Evolutionary conservation across 805 yeast species (phyloP).

Genomic region (Lachancea fermentati): DNA sequence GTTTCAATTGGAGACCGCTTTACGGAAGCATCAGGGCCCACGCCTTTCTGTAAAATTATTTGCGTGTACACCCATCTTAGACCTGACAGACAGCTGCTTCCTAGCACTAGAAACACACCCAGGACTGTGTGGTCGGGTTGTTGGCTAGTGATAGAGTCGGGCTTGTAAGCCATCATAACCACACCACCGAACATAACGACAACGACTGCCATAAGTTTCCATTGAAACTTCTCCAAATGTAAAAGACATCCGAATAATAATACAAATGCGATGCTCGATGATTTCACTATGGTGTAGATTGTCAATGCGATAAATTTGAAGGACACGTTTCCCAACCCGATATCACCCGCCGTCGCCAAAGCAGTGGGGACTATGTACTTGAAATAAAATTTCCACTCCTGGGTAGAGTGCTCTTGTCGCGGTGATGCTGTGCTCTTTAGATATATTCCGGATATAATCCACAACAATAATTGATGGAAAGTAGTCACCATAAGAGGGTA

Average conservation of each 20-base stretch:
- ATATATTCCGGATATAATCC: slow-evolving; percentile 45
- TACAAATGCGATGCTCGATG: slow-evolving; percentile 84
- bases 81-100: slow-evolving; percentile 80
- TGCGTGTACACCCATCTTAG: slow-evolving; percentile 95
- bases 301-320: slow-evolving; percentile 73
- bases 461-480: slow-evolving; percentile 70
- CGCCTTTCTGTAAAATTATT: slow-evolving; percentile 56
- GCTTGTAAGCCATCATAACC: slow-evolving; percentile 72
- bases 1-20: slow-evolving; percentile 68
- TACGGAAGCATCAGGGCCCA: slow-evolving; percentile 8
- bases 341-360: slow-evolving; percentile 84
- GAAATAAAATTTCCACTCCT: slow-evolving; percentile 37
- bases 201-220: slow-evolving; percentile 65
- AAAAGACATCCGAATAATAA: slow-evolving; percentile 80
- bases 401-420: background rate
- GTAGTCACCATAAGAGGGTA: slow-evolving; percentile 84
- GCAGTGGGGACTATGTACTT: slow-evolving; percentile 75
- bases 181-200: slow-evolving; percentile 79
- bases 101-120: slow-evolving; percentile 71
- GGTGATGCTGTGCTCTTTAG: slow-evolving; percentile 21
- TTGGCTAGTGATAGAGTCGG: slow-evolving; percentile 24
- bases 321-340: slow-evolving; percentile 86
- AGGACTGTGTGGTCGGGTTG: slow-evolving; percentile 27
- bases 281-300: slow-evolving; percentile 88
- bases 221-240: slow-evolving; percentile 66